phyloP scores from a whole-genome alignment of 768 basidiomycete species.

The Dacryopinax primogenitus region DNA sequence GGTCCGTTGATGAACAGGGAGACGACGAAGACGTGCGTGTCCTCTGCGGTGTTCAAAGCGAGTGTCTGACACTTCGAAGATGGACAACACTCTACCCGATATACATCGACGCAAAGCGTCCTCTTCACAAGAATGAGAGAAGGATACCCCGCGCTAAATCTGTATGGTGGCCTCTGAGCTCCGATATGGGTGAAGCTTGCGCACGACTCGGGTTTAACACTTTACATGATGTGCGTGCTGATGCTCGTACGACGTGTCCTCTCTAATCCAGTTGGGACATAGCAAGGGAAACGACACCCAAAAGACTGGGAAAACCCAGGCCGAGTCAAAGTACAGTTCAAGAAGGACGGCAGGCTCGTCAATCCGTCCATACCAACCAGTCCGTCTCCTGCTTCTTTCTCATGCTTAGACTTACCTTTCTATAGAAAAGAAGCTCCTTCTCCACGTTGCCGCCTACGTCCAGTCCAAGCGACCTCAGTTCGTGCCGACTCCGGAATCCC shows the following conservation, averaged over 20 bases:
- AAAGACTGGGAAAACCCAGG: constrained; percentile 98
- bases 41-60: constrained; percentile 3
- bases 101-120: constrained; percentile 89
- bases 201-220: constrained; percentile 61
- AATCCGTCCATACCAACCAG: constrained; percentile 53
- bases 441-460: constrained; percentile 59
- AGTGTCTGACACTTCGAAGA: constrained; percentile 40
- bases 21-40: neutral
- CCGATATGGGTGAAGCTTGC: constrained; percentile 80
- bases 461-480: constrained; percentile 56
- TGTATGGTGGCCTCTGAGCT: constrained; percentile 90
- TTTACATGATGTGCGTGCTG: constrained; percentile 58
- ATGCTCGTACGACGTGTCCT: neutral
- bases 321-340: constrained; percentile 66
- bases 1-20: neutral
- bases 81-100: constrained; percentile 96
- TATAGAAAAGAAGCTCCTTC: constrained; percentile 66
- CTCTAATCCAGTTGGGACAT: neutral
- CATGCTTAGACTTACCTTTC: constrained; percentile 1
- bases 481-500: constrained; percentile 36
- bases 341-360: constrained; percentile 23
- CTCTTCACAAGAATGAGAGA: constrained; percentile 70
- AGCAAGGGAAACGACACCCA: constrained; percentile 69
- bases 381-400: constrained; percentile 24
- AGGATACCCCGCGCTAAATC: constrained; percentile 65